phyloP scores from a whole-genome alignment of 139 green algal species.

The Picochlorum sp. region DNA sequence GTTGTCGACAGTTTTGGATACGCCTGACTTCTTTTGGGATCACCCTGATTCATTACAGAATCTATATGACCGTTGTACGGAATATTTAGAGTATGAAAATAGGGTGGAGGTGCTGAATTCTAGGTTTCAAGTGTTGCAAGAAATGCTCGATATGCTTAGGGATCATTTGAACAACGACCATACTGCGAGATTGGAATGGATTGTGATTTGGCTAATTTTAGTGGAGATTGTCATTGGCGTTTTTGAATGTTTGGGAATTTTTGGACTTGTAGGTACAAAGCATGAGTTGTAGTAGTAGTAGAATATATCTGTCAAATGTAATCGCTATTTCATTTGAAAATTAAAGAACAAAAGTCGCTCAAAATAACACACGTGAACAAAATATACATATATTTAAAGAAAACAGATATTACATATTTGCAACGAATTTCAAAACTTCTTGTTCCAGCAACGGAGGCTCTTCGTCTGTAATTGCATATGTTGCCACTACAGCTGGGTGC shows the following conservation, averaged over 20 bases:
- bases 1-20: constrained; percentile 51
- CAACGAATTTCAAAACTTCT: constrained; percentile 10
- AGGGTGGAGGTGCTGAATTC: constrained; percentile 47
- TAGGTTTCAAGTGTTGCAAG: constrained; percentile 52
- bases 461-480: constrained; percentile 13
- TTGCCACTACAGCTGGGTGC: constrained; percentile 3
- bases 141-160: constrained; percentile 70
- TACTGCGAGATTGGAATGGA: constrained; percentile 53
- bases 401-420: no score
- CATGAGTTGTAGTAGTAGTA: neutral
- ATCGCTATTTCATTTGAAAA: no score
- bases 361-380: no score
- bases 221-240: constrained; percentile 43
- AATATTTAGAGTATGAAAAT: constrained; percentile 60
- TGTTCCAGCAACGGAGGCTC: constrained; percentile 10
- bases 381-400: no score
- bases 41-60: constrained; percentile 58
- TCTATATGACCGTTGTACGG: constrained; percentile 58
- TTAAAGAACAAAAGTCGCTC: no score
- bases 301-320: neutral
- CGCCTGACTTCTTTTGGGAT: constrained; percentile 61
- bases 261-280: constrained; percentile 21
- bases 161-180: constrained; percentile 54
- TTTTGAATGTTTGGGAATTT: constrained; percentile 39
- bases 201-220: constrained; percentile 41